Evolutionary conservation across 2,329 filamentous ascomycete species (phyloP).

Genomic region (Calonectria montana): DNA sequence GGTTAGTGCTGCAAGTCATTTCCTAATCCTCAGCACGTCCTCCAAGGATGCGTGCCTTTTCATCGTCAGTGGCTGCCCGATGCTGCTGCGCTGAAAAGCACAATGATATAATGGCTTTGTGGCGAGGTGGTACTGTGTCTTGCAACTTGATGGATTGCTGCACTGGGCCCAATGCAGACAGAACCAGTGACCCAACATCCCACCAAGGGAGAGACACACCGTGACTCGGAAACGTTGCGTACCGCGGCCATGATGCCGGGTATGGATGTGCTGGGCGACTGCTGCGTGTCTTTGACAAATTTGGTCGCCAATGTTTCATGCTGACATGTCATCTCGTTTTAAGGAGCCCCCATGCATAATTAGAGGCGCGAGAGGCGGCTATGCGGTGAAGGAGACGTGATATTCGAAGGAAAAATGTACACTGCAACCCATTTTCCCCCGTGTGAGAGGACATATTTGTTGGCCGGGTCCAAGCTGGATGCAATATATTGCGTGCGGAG

Average conservation of each 20-base stretch:
- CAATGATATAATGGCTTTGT: neutral
- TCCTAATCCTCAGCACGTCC: slow-evolving; percentile 10
- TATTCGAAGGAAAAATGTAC: neutral
- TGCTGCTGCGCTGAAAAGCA: neutral
- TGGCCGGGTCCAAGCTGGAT: slow-evolving; percentile 16
- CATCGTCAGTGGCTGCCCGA: slow-evolving; percentile 1
- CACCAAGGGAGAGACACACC: neutral
- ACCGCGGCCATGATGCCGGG: neutral
- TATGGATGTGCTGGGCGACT: neutral
- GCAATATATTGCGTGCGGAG: slow-evolving; percentile 28
- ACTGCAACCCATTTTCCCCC: neutral
- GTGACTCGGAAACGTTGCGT: neutral
- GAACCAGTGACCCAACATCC: neutral
- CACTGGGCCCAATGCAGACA: neutral
- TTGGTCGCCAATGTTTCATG: neutral
- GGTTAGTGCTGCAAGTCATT: slow-evolving; percentile 26
- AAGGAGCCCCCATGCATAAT: neutral
- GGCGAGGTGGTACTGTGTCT: neutral
- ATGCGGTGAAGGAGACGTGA: neutral
- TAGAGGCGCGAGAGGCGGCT: neutral
- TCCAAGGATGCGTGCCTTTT: neutral
- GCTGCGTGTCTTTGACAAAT: neutral
- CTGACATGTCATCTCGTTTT: neutral
- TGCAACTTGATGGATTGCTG: neutral
- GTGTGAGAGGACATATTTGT: slow-evolving; percentile 5